These are phyloP conservation scores for Trichoderma atroviride DNA, from an alignment of 2,329 filamentous ascomycete species.

Conservation along the genomic window DNA sequence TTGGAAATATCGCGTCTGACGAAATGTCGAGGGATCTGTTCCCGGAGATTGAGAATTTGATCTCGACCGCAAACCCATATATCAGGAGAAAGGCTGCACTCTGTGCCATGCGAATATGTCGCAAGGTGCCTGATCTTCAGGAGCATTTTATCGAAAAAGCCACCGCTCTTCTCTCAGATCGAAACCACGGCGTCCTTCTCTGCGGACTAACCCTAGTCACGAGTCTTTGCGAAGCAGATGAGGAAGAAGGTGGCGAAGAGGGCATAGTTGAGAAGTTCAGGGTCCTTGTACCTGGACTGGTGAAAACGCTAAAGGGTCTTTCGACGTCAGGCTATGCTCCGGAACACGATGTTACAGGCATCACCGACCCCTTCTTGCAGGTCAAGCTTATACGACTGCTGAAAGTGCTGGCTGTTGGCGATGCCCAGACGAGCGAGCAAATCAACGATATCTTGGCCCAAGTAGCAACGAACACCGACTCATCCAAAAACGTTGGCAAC, in stretches of 20 bases:
- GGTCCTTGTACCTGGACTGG: conserved; percentile 78
- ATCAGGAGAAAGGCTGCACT: conserved; percentile 95
- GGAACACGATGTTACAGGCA: conserved; percentile 96
- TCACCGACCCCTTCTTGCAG: conserved; percentile 96
- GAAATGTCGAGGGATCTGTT: conserved; percentile 99
- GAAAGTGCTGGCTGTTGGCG: conserved; percentile 82
- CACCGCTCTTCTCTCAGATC: conserved; percentile 81
- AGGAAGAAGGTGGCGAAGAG: conserved; percentile 87
- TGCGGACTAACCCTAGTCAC: conserved; percentile 90
- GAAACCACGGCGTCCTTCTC: conserved; percentile 93
- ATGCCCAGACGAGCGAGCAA: conserved; percentile 86
- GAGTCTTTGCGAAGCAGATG: conserved; percentile 92
- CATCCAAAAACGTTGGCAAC: conserved; percentile 97
- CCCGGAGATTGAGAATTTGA: conserved; percentile 87
- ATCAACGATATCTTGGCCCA: conserved; percentile 98
- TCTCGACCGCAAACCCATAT: conserved; percentile 96
- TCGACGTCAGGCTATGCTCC: conserved; percentile 96
- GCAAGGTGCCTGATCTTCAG: conserved; percentile 94
- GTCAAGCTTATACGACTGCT: conserved; percentile 91
- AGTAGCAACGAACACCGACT: conserved; percentile 97
- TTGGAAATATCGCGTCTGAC: conserved; percentile 95
- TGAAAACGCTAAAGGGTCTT: conserved; percentile 87
- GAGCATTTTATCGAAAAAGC: conserved; percentile 98
- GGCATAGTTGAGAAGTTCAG: conserved; percentile 90
- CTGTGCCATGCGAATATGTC: conserved; percentile 98